Evolutionary conservation across 805 yeast species (phyloP), one percentile per base, ranked within the genome.

Genomic region (Lipomyces kockii): DNA sequence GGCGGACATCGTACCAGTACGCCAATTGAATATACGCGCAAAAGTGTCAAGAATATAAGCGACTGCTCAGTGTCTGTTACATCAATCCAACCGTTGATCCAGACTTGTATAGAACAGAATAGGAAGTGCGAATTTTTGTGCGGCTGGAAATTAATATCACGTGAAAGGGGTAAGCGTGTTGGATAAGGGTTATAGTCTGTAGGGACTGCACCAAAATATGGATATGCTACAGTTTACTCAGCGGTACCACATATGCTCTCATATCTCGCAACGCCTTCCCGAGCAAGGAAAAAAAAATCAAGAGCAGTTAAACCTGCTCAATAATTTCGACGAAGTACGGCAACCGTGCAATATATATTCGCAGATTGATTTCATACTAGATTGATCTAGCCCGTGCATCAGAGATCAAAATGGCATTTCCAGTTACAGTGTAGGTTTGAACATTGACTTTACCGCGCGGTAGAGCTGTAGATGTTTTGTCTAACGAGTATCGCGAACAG

Each of bases 351-450:
- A 43, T n/a, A 6, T 43, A n/a, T 43, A 43, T 43, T n/a, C 49
- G 49, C 49, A 43, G 49, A n/a, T 43, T 43, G 11, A 43, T 17
- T n/a, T 17, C 22, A n/a, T 43, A 17, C 2, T 43, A n/a, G 20
- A 17, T n/a, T 17, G 49, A n/a, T 17, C 49, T 43, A 43, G 49
- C 49, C n/a, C 51, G 11, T 22, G 11, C 29, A 2, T 20, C 20
- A 9, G 20, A 52, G 11, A 14, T 25, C 12, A 67, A n/a, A 46
- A 68, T 68, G 71, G 62, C 66, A 55, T 61, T 62, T 52, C 71
- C 71, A 22, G 66, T 67, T 61, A 67, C 72, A 8, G 68, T 67
- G 72, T 69, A 61, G 17, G 70, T 67, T 29, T 37, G 11, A 20
- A 9, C 14, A 17, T 64, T 39, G 43, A 58, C 39, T 58, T 65